phyloP scores from a whole-genome alignment of 2,329 filamentous ascomycete species.

The Didymella sp. region DNA sequence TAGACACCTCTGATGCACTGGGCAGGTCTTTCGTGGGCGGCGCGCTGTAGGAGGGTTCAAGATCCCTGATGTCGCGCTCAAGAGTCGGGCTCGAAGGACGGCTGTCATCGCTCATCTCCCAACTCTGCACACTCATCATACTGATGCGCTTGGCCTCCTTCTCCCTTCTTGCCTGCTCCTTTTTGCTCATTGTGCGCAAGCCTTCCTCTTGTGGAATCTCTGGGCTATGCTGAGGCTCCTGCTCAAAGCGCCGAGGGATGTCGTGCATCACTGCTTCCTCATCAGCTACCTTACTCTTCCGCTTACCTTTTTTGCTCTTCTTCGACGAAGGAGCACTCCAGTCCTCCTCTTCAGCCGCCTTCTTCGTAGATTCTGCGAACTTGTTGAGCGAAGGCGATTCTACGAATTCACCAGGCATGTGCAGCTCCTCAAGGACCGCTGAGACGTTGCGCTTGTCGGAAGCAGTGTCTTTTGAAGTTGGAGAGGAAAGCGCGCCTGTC shows the following conservation, averaged over 20 bases:
- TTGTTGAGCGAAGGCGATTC: conserved; percentile 37
- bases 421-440: conserved; percentile 65
- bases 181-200: conserved; percentile 46
- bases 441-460: conserved; percentile 47
- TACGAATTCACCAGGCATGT: conserved; percentile 69
- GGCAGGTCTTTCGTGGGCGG: conserved; percentile 6
- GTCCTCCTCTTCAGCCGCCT: conserved; percentile 27
- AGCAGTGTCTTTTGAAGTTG: conserved; percentile 34
- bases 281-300: conserved; percentile 34
- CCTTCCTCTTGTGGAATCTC: conserved; percentile 29
- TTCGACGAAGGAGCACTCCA: conserved; percentile 20
- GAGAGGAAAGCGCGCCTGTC: conserved; percentile 24
- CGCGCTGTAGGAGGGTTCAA: conserved; percentile 8
- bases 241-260: conserved; percentile 18
- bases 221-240: conserved; percentile 14
- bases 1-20: conserved; percentile 16
- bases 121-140: conserved; percentile 35
- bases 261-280: conserved; percentile 31
- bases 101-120: conserved; percentile 40
- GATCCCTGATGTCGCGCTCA: conserved; percentile 42
- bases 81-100: conserved; percentile 32
- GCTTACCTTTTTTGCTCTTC: conserved; percentile 41
- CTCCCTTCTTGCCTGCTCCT: conserved; percentile 47
- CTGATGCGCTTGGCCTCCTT: conserved; percentile 42
- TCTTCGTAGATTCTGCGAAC: conserved; percentile 39